Evolutionary conservation across 306 rosid species (phyloP).

Genomic region (Cicer yamashitae): DNA sequence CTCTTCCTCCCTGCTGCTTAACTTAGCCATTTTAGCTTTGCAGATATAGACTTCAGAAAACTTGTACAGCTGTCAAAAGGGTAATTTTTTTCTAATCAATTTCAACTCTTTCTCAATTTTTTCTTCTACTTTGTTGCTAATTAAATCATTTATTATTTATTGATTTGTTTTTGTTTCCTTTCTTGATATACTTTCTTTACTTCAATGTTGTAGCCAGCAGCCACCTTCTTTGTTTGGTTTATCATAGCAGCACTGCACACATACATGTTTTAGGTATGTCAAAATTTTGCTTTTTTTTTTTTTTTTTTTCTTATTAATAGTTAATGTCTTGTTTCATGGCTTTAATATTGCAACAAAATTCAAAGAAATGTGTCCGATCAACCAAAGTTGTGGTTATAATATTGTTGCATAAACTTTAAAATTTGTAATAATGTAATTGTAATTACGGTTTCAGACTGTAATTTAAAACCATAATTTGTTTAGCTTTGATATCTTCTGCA

Average conservation of each 20-base stretch:
- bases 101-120: background rate
- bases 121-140: background rate
- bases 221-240: slow-evolving; percentile 59
- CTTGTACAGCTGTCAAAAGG: slow-evolving; percentile 59
- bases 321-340: background rate
- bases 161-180: background rate
- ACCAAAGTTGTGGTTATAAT: no score
- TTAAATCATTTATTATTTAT: slow-evolving; percentile 28
- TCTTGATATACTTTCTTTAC: slow-evolving; percentile 33
- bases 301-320: background rate
- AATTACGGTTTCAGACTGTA: no score
- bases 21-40: slow-evolving; percentile 73
- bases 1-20: slow-evolving; percentile 49
- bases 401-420: no score
- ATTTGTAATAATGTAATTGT: no score
- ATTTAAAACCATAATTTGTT: background rate
- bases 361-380: no score
- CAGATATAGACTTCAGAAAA: slow-evolving; percentile 66
- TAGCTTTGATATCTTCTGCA: background rate
- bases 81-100: slow-evolving; percentile 8
- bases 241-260: slow-evolving; percentile 37
- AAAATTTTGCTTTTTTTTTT: slow-evolving; percentile 9
- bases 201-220: slow-evolving; percentile 42
- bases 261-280: slow-evolving; percentile 44
- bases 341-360: no score